Evolutionary conservation across 2,329 filamentous ascomycete species (phyloP).

Genomic region (Alternaria panax): DNA sequence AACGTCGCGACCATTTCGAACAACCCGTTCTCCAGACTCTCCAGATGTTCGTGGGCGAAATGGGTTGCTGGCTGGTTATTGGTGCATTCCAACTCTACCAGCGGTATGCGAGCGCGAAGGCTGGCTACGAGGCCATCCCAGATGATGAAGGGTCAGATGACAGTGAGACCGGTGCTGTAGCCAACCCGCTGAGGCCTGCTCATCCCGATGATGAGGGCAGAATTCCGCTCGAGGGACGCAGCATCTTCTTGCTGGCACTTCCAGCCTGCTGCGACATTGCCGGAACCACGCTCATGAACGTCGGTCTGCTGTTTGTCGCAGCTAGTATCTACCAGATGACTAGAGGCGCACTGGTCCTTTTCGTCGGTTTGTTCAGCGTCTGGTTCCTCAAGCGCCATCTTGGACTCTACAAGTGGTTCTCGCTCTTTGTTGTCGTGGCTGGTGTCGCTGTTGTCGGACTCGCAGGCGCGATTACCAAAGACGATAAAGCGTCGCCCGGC

Average conservation of each 20-base stretch:
- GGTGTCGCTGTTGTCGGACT: slow-evolving; percentile 91
- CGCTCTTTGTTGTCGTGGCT: slow-evolving; percentile 82
- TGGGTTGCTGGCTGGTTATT: slow-evolving; percentile 94
- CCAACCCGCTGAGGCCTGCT: slow-evolving; percentile 59
- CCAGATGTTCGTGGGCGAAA: slow-evolving; percentile 98
- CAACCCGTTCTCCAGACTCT: slow-evolving; percentile 95
- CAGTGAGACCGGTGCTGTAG: slow-evolving; percentile 54
- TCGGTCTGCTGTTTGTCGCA: slow-evolving; percentile 89
- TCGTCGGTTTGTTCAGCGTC: slow-evolving; percentile 95
- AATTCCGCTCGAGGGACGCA: slow-evolving; percentile 70
- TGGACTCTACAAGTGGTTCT: slow-evolving; percentile 89
- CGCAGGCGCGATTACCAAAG: slow-evolving; percentile 80
- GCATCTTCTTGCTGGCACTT: slow-evolving; percentile 77
- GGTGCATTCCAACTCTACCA: slow-evolving; percentile 72
- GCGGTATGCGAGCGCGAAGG: slow-evolving; percentile 59
- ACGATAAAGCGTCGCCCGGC: slow-evolving; percentile 61
- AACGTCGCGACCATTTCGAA: slow-evolving; percentile 78
- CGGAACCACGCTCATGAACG: slow-evolving; percentile 97
- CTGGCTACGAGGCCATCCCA: slow-evolving; percentile 72
- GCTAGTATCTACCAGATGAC: slow-evolving; percentile 99
- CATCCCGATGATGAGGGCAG: slow-evolving; percentile 63
- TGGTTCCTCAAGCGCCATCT: slow-evolving; percentile 83
- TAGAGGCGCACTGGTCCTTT: slow-evolving; percentile 89
- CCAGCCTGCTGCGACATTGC: slow-evolving; percentile 94
- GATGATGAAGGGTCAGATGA: slow-evolving; percentile 54